Percentiles rank a stretch among this genome's conserved stretches.
Conservation (phyloP, 139 green algal species). For the Yamagishiella unicocca region DNA sequence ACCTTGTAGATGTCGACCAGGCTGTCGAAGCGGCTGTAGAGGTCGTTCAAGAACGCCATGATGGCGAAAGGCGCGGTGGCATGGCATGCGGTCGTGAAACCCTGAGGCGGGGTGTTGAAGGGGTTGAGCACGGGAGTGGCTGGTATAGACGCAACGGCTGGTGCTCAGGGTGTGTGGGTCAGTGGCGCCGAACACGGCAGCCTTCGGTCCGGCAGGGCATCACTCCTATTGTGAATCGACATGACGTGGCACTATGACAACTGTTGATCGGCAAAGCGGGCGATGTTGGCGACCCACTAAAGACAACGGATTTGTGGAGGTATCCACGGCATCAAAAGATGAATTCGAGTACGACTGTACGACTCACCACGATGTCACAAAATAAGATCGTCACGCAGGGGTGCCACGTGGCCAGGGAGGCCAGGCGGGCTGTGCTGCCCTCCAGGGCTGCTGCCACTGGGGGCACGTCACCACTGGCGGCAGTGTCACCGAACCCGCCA, state of each 20-base stretch:
- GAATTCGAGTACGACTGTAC: neutral
- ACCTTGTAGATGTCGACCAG: conserved; percentile 35
- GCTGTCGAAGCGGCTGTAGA: conserved; percentile 30
- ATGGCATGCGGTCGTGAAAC: conserved; percentile 27
- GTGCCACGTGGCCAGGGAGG: conserved; percentile 27
- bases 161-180: too few relatives aligned
- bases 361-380: neutral
- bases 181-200: too few relatives aligned
- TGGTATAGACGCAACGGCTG: too few relatives aligned
- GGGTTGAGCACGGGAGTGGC: too few relatives aligned
- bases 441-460: neutral
- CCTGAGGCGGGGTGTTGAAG: neutral
- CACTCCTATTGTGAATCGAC: too few relatives aligned
- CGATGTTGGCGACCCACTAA: too few relatives aligned
- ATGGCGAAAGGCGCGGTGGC: neutral
- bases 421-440: neutral
- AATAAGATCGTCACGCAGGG: conserved; percentile 28
- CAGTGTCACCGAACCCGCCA: neutral
- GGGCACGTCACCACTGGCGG: neutral
- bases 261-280: too few relatives aligned
- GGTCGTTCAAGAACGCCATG: conserved; percentile 31
- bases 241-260: too few relatives aligned
- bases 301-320: neutral
- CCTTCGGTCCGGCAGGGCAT: too few relatives aligned
- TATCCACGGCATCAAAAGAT: neutral